Conservation (phyloP, 495 filamentous ascomycete genomes). For the Talaromyces proteolyticus region DNA sequence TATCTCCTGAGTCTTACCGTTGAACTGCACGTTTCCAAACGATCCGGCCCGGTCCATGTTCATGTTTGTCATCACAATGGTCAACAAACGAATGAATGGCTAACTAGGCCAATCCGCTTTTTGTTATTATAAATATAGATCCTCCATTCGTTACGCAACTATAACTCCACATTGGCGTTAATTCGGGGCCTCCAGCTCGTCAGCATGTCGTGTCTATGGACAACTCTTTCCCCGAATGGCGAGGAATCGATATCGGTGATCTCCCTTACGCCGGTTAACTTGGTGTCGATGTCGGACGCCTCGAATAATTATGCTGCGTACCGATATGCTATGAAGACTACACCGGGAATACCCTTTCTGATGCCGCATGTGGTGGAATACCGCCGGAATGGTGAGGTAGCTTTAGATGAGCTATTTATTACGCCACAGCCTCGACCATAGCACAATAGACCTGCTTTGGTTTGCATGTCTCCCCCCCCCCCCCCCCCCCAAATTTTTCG, state of each 20-base stretch:
- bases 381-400: conserved; percentile 22
- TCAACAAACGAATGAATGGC: not conserved
- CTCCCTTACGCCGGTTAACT: conserved; percentile 17
- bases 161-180: conserved; percentile 21
- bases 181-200: conserved; percentile 29
- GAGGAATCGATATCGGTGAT: conserved; percentile 15
- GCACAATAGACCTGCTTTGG: no score
- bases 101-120: not conserved
- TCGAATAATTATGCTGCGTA: conserved; percentile 29
- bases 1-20: not conserved
- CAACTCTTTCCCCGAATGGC: conserved; percentile 5
- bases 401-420: conserved; percentile 23
- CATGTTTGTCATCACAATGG: not conserved
- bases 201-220: conserved; percentile 17
- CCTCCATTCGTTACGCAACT: conserved; percentile 11
- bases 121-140: conserved; percentile 16
- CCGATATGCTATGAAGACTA: conserved; percentile 23
- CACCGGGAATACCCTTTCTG: conserved; percentile 35
- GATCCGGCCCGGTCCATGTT: not conserved
- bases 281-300: conserved; percentile 19
- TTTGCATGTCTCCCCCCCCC: not conserved
- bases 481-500: not conserved
- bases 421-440: not conserved
- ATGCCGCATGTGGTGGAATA: conserved; percentile 32
- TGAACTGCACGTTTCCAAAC: not conserved